These are phyloP conservation scores for Quambalaria eucalypti DNA, from an alignment of 1,284 basidiomycete genomes.

Conservation along the genomic window DNA sequence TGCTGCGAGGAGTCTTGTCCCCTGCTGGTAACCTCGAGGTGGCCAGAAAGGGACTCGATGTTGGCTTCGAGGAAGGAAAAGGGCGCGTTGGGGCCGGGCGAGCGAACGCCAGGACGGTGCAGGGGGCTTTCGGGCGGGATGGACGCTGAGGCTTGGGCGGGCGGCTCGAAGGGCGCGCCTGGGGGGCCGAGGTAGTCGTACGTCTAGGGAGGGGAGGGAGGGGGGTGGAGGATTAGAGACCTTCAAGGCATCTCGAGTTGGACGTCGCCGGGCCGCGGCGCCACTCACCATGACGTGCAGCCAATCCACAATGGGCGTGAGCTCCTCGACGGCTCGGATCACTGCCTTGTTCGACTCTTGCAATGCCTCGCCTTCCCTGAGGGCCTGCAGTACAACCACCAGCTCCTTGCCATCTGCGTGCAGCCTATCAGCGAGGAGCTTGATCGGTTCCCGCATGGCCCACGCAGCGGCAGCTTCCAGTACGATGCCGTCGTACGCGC, in stretches of 20 bases:
- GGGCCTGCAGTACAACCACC: constrained; percentile 16
- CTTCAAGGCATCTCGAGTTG: neutral
- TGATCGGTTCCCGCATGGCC: constrained; percentile 18
- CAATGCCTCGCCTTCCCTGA: constrained; percentile 1
- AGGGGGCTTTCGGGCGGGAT: constrained; percentile 17
- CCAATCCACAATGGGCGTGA: constrained; percentile 17
- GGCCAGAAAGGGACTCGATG: constrained; percentile 5
- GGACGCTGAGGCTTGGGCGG: constrained; percentile 9
- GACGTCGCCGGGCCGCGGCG: too few species aligned
- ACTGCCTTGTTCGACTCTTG: constrained; percentile 15
- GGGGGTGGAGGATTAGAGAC: neutral
- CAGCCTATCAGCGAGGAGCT: constrained; percentile 2
- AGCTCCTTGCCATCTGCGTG: constrained; percentile 5
- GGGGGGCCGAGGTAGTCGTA: neutral
- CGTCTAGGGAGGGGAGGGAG: neutral
- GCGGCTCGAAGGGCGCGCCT: neutral
- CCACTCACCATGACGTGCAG: constrained; percentile 16
- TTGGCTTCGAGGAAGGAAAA: constrained; percentile 18
- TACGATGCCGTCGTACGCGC: constrained; percentile 15
- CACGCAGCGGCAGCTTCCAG: constrained; percentile 20
- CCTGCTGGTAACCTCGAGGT: neutral
- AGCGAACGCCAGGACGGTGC: constrained; percentile 12
- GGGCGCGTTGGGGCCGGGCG: constrained; percentile 22
- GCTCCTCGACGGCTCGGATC: constrained; percentile 14
- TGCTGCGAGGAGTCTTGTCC: neutral